phyloP scores from a whole-genome alignment of 1,139 yeast species.

The Meyerozyma elateridarum region DNA sequence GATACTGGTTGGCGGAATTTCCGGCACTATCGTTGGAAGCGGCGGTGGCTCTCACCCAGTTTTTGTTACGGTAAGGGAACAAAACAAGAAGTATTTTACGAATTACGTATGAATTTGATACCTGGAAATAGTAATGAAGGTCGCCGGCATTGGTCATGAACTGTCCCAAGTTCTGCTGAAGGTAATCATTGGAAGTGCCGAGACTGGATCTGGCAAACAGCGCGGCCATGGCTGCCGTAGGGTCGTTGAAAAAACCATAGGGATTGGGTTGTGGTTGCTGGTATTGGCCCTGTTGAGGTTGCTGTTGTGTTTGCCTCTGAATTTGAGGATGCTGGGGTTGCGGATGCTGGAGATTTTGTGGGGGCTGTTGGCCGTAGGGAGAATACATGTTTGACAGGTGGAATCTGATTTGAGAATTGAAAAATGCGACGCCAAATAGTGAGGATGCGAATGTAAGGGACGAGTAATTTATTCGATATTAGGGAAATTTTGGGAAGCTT shows the following conservation, averaged over 20 bases:
- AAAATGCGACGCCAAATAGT: no score
- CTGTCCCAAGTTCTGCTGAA: conserved; percentile 64
- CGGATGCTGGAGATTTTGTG: conserved; percentile 5
- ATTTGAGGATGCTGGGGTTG: conserved; percentile 4
- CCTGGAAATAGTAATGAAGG: conserved; percentile 82
- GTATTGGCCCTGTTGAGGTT: conserved; percentile 4
- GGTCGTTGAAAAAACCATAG: conserved; percentile 58
- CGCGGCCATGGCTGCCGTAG: conserved; percentile 79
- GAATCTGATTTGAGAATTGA: no score
- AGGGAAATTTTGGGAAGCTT: no score
- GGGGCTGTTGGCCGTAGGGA: conserved; percentile 3
- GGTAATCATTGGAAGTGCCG: conserved; percentile 62
- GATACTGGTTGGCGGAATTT: conserved; percentile 45
- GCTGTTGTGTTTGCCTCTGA: conserved; percentile 1
- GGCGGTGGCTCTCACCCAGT: conserved; percentile 63
- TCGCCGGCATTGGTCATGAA: conserved; percentile 49
- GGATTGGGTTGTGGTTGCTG: conserved; percentile 1
- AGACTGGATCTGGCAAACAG: conserved; percentile 87
- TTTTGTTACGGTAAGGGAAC: conserved; percentile 82
- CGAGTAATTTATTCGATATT: no score
- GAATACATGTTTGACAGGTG: conserved; percentile 4
- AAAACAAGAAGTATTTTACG: conserved; percentile 67
- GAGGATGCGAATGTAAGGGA: no score
- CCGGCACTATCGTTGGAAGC: conserved; percentile 27
- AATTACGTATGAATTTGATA: conserved; percentile 81